Evolutionary conservation across 2,329 filamentous ascomycete genomes (phyloP).

Genomic region (Epichloe hybrida): DNA sequence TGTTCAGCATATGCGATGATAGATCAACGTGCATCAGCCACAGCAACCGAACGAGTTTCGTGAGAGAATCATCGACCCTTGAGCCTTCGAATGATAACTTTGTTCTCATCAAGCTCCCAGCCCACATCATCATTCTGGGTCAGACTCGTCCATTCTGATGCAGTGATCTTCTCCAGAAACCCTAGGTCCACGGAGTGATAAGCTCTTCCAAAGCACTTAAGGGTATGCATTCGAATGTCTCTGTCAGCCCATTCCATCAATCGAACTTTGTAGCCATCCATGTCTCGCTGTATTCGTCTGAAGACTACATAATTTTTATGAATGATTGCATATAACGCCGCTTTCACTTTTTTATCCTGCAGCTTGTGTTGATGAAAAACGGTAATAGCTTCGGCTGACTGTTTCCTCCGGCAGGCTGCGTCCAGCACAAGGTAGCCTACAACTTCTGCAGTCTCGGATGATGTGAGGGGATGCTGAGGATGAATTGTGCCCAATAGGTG

Average conservation of each 20-base stretch:
- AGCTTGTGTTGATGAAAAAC: constrained; percentile 49
- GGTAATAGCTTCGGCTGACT: constrained; percentile 60
- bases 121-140: constrained; percentile 58
- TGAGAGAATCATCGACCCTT: constrained; percentile 24
- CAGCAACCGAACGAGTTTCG: neutral
- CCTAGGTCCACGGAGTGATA: constrained; percentile 61
- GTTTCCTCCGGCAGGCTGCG: constrained; percentile 67
- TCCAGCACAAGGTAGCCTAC: constrained; percentile 74
- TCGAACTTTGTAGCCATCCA: constrained; percentile 68
- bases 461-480: constrained; percentile 50
- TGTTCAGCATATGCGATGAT: too few species aligned
- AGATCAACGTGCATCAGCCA: neutral
- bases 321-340: constrained; percentile 54
- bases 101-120: constrained; percentile 65
- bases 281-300: constrained; percentile 52
- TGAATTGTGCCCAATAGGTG: constrained; percentile 66
- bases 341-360: constrained; percentile 54
- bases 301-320: constrained; percentile 77
- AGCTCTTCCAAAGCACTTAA: constrained; percentile 75
- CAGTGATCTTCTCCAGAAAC: constrained; percentile 57
- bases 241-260: constrained; percentile 73
- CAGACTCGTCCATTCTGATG: constrained; percentile 59
- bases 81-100: constrained; percentile 59
- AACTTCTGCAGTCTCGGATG: constrained; percentile 65
- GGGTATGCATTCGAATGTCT: constrained; percentile 57